phyloP scores from a whole-genome alignment of 352 stramenopile genomes.

The Aphanomyces cochlioides region DNA sequence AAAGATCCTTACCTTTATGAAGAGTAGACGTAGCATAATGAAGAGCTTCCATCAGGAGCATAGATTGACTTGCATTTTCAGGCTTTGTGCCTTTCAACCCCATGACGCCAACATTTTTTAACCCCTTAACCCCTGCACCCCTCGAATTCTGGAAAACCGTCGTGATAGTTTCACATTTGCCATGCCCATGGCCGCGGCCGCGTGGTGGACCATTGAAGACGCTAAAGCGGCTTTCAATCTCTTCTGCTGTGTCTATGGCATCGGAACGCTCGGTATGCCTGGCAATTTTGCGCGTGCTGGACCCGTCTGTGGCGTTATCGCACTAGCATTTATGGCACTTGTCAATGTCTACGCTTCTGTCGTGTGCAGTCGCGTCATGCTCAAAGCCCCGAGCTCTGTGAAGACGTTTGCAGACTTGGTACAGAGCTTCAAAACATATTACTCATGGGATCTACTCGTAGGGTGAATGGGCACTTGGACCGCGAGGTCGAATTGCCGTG shows the following conservation, averaged over 20 bases:
- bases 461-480: constrained; percentile 31
- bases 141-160: not conserved
- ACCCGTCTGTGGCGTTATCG: constrained; percentile 26
- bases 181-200: not conserved
- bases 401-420: constrained; percentile 37
- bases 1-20: constrained; percentile 84
- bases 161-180: too few species aligned
- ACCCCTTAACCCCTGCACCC: not conserved
- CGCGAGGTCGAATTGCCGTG: constrained; percentile 23
- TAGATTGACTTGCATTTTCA: too few species aligned
- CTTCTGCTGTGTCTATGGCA: constrained; percentile 36
- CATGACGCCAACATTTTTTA: not conserved
- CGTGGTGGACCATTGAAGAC: constrained; percentile 30
- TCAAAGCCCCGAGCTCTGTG: constrained; percentile 25
- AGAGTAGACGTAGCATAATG: constrained; percentile 36
- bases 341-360: constrained; percentile 35
- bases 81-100: too few species aligned
- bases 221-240: constrained; percentile 34
- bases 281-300: constrained; percentile 34
- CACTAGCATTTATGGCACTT: constrained; percentile 30
- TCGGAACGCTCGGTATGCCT: constrained; percentile 34
- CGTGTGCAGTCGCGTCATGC: constrained; percentile 32
- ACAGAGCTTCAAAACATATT: not conserved
- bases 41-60: too few species aligned
- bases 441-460: not conserved